A percentile compares a stretch with the other conserved stretches of the same genome.
These are phyloP conservation scores for Atractiella rhizophila DNA, from an alignment of 768 basidiomycete genomes.

Conservation along the genomic window DNA sequence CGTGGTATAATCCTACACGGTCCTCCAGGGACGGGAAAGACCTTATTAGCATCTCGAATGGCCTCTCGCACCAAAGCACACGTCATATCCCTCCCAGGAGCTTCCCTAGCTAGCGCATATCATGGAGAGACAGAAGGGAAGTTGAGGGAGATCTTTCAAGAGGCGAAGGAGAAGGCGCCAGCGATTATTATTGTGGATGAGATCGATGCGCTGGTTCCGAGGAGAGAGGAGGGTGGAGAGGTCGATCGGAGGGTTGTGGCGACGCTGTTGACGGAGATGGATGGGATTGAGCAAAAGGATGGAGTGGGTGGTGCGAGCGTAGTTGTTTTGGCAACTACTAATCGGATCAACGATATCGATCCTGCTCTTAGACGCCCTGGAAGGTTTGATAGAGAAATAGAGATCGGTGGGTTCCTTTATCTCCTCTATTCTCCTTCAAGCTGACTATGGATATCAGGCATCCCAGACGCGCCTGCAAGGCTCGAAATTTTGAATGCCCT, in stretches of 20 bases:
- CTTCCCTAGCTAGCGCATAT: constrained; percentile 79
- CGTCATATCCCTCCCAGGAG: constrained; percentile 83
- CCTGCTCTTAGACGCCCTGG: constrained; percentile 71
- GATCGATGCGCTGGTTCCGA: constrained; percentile 78
- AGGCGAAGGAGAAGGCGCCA: constrained; percentile 54
- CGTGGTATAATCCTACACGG: constrained; percentile 83
- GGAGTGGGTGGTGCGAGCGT: constrained; percentile 27
- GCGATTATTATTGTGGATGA: constrained; percentile 91
- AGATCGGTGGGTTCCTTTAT: constrained; percentile 41
- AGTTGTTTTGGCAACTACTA: constrained; percentile 87
- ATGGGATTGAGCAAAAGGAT: constrained; percentile 32
- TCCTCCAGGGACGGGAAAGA: constrained; percentile 93
- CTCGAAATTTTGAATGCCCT: constrained; percentile 66
- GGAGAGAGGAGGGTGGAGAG: constrained; percentile 72
- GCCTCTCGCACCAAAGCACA: constrained; percentile 62
- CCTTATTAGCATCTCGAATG: constrained; percentile 79
- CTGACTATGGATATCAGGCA: constrained; percentile 29
- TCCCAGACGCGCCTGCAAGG: constrained; percentile 67
- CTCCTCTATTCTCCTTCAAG: not conserved
- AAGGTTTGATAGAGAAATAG: constrained; percentile 79
- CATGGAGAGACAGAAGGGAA: constrained; percentile 91
- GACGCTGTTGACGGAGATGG: constrained; percentile 75
- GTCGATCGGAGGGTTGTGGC: constrained; percentile 92
- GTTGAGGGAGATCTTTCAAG: constrained; percentile 64
- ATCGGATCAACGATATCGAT: constrained; percentile 83